A percentile compares a stretch with the other conserved stretches of the same genome.
These are phyloP conservation scores for Pythium coloratum DNA, from an alignment of 352 stramenopile species.

Conservation along the genomic window DNA sequence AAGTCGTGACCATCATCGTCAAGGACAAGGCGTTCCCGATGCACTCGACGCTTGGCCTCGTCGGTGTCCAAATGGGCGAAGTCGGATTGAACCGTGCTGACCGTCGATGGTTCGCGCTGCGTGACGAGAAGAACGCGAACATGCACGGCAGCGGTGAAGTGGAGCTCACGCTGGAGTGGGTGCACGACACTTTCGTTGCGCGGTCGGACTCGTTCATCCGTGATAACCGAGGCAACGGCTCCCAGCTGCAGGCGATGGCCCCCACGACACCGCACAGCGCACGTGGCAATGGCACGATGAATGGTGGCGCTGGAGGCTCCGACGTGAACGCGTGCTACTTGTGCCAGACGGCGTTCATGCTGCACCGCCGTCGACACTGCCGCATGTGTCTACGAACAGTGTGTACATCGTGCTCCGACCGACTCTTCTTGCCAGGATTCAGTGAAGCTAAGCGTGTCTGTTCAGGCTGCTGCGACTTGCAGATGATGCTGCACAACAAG, in stretches of 20 bases:
- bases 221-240: constrained; percentile 41
- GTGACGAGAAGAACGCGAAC: constrained; percentile 63
- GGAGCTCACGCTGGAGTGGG: constrained; percentile 89
- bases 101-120: constrained; percentile 77
- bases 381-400: constrained; percentile 86
- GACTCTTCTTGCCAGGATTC: constrained; percentile 84
- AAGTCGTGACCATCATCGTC: constrained; percentile 63
- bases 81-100: constrained; percentile 80
- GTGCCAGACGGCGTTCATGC: constrained; percentile 78
- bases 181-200: constrained; percentile 89
- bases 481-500: constrained; percentile 89
- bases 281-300: constrained; percentile 21
- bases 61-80: constrained; percentile 76
- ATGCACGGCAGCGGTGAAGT: constrained; percentile 79
- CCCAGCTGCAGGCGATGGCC: not conserved
- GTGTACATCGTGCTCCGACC: constrained; percentile 84
- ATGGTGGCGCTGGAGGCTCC: constrained; percentile 2
- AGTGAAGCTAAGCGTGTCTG: constrained; percentile 87
- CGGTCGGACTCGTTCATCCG: constrained; percentile 85
- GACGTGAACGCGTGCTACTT: constrained; percentile 77
- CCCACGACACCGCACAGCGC: constrained; percentile 4
- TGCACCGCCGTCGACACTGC: constrained; percentile 80
- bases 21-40: constrained; percentile 79
- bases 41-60: constrained; percentile 72
- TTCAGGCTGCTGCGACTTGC: constrained; percentile 80